Conservation (phyloP, 257 asterid genomes). For the Handroanthus guayacan region DNA sequence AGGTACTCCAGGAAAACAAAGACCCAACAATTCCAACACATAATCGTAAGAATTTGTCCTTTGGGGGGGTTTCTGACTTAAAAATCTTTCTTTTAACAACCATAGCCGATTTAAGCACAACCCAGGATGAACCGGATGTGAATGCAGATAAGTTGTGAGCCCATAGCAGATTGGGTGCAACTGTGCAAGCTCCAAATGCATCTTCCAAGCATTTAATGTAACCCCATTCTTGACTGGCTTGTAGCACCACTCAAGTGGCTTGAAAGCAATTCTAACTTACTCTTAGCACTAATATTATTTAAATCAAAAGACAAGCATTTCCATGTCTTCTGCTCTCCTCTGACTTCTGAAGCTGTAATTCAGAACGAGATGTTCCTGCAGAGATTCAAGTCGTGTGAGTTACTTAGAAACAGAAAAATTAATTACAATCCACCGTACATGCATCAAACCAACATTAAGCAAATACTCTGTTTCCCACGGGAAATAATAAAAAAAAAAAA, state of each 20-base stretch:
- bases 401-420: constrained; percentile 9
- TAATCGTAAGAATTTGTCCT: constrained; percentile 84
- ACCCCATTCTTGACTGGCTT: constrained; percentile 74
- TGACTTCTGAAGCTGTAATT: not conserved
- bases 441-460: constrained; percentile 2
- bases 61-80: constrained; percentile 67
- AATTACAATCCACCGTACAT: not conserved
- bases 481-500: too few relatives aligned
- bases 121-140: constrained; percentile 73
- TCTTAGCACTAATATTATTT: too few relatives aligned
- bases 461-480: not conserved
- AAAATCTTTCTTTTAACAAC: constrained; percentile 56
- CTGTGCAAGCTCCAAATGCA: constrained; percentile 87
- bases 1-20: constrained; percentile 79
- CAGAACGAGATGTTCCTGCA: constrained; percentile 37
- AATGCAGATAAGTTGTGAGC: constrained; percentile 71
- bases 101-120: constrained; percentile 69
- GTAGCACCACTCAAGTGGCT: constrained; percentile 88
- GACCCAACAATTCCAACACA: constrained; percentile 74
- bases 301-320: too few relatives aligned
- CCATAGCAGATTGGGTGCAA: constrained; percentile 88
- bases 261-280: constrained; percentile 60
- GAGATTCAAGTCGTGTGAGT: constrained; percentile 26
- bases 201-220: constrained; percentile 80
- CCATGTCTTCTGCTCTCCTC: constrained; percentile 7